Base-by-base conservation (phyloP, 768 basidiomycete genomes). In the Termitomyces sp. region DNA sequence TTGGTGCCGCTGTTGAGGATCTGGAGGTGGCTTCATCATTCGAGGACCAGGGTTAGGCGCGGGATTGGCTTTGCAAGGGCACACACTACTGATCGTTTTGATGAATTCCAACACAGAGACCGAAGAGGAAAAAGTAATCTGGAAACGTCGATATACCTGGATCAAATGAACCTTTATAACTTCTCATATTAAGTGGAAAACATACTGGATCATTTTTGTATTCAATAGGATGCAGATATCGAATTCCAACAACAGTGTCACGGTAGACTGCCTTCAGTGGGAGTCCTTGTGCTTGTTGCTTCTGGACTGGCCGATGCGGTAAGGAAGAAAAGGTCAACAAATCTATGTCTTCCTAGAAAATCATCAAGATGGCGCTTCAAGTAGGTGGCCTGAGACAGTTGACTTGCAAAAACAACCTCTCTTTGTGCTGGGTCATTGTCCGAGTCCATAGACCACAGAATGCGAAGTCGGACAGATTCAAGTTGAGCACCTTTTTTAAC, bases 191-290 rank as follows among this genome's bases (percentile, higher is more conserved):
- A 2, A 59, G 19, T 28, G 27, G 16, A 43, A 30, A 28, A 44
- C 57, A 55, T 51, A 63, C 65, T 34, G 65, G 65, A 30, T 27
- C 49, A 43, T 54, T 56, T 47, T 47, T 60, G 35, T 50, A 52
- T 23, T 70, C 74, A 30, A 72, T 74, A 27, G 79, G 78, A 59
- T 86, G 76, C 34, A 89, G 71, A 63, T 91, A 92, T 23, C 89
- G 84, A 44, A 92, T 79, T 12, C 90, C 90, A 27, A 91, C 86
- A 0, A 85, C 74, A 4, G 79, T 74, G 54, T 87, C 89, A 23
- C 86, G 83, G 66, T 88, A 89, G 10, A 91, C 88, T 8, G 88
- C 89, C 68, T 90, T 91, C 42, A 92, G 70, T n/a, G 90, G 88
- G 30, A 86, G 75, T 23, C 80, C 79, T 61, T 86, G 84, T 12